A percentile compares a stretch with the other conserved stretches of the same genome.
Evolutionary conservation across 139 green algal genomes (phyloP).

Genomic region (Chlorella sorokiniana): DNA sequence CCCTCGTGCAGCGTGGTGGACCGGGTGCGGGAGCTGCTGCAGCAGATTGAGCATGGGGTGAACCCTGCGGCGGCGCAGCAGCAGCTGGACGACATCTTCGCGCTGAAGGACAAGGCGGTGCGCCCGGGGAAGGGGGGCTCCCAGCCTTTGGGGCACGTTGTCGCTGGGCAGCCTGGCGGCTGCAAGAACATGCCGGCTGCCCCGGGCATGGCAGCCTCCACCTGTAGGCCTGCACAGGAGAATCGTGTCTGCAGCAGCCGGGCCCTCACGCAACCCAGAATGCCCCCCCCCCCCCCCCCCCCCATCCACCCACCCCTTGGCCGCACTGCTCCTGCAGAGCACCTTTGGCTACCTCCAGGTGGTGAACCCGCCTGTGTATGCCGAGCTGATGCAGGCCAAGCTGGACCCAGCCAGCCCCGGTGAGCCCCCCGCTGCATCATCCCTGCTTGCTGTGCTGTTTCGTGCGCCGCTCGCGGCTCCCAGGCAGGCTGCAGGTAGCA

Average conservation of each 20-base stretch:
- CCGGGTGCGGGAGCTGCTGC: constrained; percentile 5
- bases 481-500: no score
- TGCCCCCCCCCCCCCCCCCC: not conserved
- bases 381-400: constrained; percentile 18
- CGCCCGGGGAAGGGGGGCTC: not conserved
- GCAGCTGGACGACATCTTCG: constrained; percentile 12
- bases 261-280: not conserved
- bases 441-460: not conserved
- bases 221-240: no score
- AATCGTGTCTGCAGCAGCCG: no score
- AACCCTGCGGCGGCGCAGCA: not conserved
- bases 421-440: not conserved
- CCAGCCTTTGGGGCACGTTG: not conserved
- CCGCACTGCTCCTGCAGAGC: not conserved
- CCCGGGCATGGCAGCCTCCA: no score
- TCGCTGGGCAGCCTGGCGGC: no score
- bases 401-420: constrained; percentile 18
- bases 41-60: not conserved
- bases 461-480: no score
- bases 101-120: not conserved
- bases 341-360: constrained; percentile 31
- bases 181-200: no score
- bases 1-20: not conserved
- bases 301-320: not conserved
- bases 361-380: constrained; percentile 12